Evolutionary conservation across 257 asterid species (phyloP), one percentile per base, ranked within the genome.

Genomic region (Lithospermum erythrorhizon): DNA sequence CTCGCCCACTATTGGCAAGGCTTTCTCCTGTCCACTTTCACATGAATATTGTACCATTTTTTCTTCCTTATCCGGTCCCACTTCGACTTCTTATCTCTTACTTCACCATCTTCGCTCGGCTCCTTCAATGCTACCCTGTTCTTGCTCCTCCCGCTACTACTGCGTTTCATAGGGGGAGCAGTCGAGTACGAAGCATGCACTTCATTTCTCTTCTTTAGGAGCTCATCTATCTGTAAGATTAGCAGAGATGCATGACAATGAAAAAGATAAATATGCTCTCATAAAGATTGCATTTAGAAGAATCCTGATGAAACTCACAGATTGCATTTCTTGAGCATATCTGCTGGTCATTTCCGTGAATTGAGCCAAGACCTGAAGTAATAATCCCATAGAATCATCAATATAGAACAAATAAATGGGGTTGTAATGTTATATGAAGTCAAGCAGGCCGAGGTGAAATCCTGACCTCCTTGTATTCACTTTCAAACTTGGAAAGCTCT

Each of bases 301-400:
- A 29, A 25, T 37, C 25, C 61, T 20, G 21, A 15, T 0, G 25
- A 13, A 61, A 80, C 97, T 86, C 73, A 89, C 99, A n/a, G 85
- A 65, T 79, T 83, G 94, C 97, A 93, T 89, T 82, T 89, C 99
- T 69, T 80, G 90, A 0, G 99, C 82, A 19, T 89, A 93, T 89
- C 90, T 80, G 73, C 84, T 82, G 4, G 97, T 93, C 99, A 93
- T 89, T 78, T 86, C 97, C 4, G 97, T 86, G 69, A 93, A 93
- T 73, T 89, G 99, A 1, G 97, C 84, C 9, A 89, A 88, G 69
- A 89, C 99, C 99, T 93, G 76, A 71, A 37, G 59, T 52, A n/a
- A 51, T 15, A 53, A 53, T 27, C 29, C 17, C 11, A 27, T 63
- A 61, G 32, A 63, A 73, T 62, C 64, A 79, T 75, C 41, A 53